Conservation (phyloP, 2,329 filamentous ascomycete genomes). For the Fusarium sp. region DNA sequence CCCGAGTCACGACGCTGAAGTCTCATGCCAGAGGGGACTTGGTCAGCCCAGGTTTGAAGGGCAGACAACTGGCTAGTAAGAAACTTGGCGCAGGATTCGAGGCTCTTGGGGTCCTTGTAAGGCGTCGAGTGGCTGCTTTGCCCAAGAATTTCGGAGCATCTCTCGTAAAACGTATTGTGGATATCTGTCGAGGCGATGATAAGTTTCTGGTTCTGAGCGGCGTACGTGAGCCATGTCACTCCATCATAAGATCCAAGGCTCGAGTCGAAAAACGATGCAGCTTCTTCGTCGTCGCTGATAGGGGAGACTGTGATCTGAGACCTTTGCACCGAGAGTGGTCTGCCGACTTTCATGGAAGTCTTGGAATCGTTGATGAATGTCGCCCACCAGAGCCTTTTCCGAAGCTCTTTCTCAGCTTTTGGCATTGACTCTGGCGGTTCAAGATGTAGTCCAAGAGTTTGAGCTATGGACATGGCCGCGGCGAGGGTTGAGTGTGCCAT, state of each 20-base stretch:
- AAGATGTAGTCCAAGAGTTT: not conserved
- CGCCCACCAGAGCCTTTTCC: conserved; percentile 65
- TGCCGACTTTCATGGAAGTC: conserved; percentile 58
- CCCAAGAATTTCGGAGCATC: conserved; percentile 22
- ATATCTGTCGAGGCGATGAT: conserved; percentile 37
- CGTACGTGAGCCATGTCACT: conserved; percentile 43
- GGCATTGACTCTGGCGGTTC: not conserved
- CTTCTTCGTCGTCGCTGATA: conserved; percentile 45
- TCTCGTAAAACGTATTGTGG: conserved; percentile 49
- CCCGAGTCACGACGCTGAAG: conserved; percentile 47
- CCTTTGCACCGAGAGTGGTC: conserved; percentile 54
- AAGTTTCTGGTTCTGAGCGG: conserved; percentile 31
- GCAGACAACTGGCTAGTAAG: conserved; percentile 46
- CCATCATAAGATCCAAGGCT: conserved; percentile 30
- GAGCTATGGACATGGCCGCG: conserved; percentile 55
- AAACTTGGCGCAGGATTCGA: conserved; percentile 36
- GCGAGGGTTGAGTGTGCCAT: conserved; percentile 57
- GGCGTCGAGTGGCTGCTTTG: conserved; percentile 1
- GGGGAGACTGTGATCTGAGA: conserved; percentile 52
- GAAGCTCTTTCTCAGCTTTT: conserved; percentile 54
- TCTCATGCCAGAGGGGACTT: conserved; percentile 53
- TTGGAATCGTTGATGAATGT: conserved; percentile 63
- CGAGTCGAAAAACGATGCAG: conserved; percentile 27
- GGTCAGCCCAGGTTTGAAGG: conserved; percentile 36
- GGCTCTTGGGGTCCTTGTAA: conserved; percentile 28